Evolutionary conservation across 78 protist species (phyloP).

Genomic region (Capsaspora owczarzaki): DNA sequence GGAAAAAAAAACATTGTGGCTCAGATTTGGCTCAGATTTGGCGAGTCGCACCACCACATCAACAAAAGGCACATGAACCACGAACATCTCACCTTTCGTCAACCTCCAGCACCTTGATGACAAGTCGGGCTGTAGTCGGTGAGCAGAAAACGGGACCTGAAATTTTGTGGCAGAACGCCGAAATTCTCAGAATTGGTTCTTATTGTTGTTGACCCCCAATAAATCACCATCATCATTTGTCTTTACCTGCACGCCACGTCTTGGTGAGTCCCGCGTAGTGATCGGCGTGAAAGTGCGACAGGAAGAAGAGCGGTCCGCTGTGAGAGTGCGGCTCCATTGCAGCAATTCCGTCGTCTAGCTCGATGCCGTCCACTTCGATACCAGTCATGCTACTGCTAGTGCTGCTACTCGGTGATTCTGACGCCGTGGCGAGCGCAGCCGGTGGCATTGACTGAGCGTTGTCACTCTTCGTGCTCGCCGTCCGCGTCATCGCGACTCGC

Average conservation of each 20-base stretch:
- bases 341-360: background rate
- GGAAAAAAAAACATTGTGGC: background rate
- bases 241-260: constrained; percentile 9
- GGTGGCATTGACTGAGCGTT: too few relatives aligned
- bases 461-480: too few relatives aligned
- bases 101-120: background rate
- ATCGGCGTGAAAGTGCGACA: constrained; percentile 76
- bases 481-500: too few relatives aligned
- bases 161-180: background rate
- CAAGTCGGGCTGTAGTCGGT: background rate
- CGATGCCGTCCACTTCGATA: background rate
- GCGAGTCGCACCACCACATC: background rate
- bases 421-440: too few relatives aligned
- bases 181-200: too few relatives aligned
- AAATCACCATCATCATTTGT: background rate
- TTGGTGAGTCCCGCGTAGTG: constrained; percentile 69
- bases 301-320: background rate
- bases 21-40: background rate
- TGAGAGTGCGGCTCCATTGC: background rate
- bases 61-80: background rate
- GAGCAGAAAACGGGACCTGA: background rate
- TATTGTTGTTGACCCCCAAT: background rate
- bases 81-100: too few relatives aligned
- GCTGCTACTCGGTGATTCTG: too few relatives aligned
- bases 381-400: background rate